Evolutionary conservation across 306 rosid species (phyloP), one percentile per base, ranked within the genome.

Genomic region (Quercus bicolor): DNA sequence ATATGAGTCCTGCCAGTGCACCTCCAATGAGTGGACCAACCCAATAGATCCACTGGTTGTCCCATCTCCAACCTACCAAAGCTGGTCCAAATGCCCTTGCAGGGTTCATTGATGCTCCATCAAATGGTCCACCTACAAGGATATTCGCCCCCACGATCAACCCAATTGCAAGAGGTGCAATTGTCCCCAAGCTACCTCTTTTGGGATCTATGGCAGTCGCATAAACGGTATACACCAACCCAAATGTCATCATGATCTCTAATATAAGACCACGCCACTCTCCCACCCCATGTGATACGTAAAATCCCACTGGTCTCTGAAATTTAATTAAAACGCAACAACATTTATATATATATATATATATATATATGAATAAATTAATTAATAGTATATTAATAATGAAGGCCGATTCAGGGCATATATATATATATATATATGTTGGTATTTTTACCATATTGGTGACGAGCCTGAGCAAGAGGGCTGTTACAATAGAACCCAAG

Each of bases 81-180:
- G 99, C 87, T 10, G 99, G 99, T 69, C 99, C 98, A 64, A 95
- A 95, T 8, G 97, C 99, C 40, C 94, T 75, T 4, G 98, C 99
- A 1, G 99, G 99, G 86, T 93, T 95, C 99, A 93, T 91, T 80
- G 89, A 90, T 10, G 94, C 99, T 55, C 99, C 99, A 37, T 95
- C 99, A 52, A 91, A 95, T 56, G 98, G 93, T 31, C 94, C 97
- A 9, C 98, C 99, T 7, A 86, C 96, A 56, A 95, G 89, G 75
- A 89, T 89, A 78, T 95, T 90, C 6, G 97, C 99, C 51, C 99
- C 97, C 16, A 91, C 93, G 1, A 95, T 74, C 53, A 95, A 88
- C 26, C 90, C 99, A 56, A 95, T 90, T 16, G 98, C 96, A 40
- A 95, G 80, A 0, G 99, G 99, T 3, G 96, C 96, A 3, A 93